Evolutionary conservation across 2,329 filamentous ascomycete genomes (phyloP).

Genomic region (Tolypocladium sp.): DNA sequence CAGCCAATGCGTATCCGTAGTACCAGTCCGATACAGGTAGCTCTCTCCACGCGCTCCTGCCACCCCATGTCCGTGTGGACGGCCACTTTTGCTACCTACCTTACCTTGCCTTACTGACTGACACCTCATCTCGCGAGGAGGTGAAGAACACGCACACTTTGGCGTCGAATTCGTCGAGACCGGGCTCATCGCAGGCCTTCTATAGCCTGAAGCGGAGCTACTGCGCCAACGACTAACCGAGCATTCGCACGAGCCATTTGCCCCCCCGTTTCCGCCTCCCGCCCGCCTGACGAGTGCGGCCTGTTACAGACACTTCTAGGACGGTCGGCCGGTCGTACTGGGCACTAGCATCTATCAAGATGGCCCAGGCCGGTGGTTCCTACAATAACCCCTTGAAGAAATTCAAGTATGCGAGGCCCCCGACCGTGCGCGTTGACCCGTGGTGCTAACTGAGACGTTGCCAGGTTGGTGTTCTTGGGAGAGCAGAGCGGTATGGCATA

Average conservation of each 20-base stretch:
- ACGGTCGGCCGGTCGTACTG: neutral
- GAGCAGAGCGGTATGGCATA: conserved; percentile 84
- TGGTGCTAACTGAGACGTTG: conserved; percentile 9
- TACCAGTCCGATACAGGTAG: neutral
- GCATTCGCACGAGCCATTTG: neutral
- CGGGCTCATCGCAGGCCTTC: neutral
- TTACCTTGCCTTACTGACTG: neutral
- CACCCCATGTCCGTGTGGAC: neutral
- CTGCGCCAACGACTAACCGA: neutral
- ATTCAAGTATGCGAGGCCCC: conserved; percentile 66
- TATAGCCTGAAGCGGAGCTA: neutral
- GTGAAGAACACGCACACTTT: neutral
- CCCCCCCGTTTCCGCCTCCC: neutral
- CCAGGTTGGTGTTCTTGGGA: conserved; percentile 88
- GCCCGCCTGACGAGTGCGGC: neutral
- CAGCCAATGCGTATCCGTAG: neutral
- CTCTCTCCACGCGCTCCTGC: neutral
- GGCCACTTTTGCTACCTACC: neutral
- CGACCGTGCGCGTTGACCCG: too few species aligned
- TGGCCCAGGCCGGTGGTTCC: conserved; percentile 75
- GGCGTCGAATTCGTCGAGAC: neutral
- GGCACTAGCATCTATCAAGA: conserved; percentile 30
- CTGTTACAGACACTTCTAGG: neutral
- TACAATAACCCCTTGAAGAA: conserved; percentile 99
- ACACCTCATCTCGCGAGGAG: neutral